Base-by-base conservation (phyloP, 768 basidiomycete genomes). In the Cystofilobasidium ferigula region DNA sequence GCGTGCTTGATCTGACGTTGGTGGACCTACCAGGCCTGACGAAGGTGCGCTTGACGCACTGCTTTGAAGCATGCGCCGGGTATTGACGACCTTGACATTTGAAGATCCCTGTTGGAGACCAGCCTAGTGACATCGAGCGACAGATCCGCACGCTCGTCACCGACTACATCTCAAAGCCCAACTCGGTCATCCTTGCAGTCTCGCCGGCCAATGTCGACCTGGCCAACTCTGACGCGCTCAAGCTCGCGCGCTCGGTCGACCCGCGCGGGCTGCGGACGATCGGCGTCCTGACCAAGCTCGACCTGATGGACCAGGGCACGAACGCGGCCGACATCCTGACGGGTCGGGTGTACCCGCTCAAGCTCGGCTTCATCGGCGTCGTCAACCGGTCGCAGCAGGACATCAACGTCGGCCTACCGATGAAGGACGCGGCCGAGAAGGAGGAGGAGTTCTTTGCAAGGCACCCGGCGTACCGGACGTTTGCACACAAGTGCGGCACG, bases 271-370 rank as follows among this genome's bases (percentile, higher is more conserved):
- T 95, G 35, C 84, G 95, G 35, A 99, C 95, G 16, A 90, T 98
- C 63, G 95, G 95, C 59, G 88, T 99, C 24, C 81, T 99, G 59
- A 94, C 94, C 18, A 99, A 99, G 77, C 83, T 98, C 38, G 95
- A 99, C 78, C 82, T 99, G 54, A 99, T 99, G 95, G 95, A 98
- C 72, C 93, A 93, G 8, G 95, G 95, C 34, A 99, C 95, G 40
- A 97, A 99, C 75, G 95, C 95, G 26, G 79, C 93, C 40, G 94
- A 99, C 76, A 86, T 98, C 70, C 82, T 98, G 42, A 97, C 90
- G 0, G 95, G 95, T 45, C 87, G 94, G 67, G 88, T 97, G 51
- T 99, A 99, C 77, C 95, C 95, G 36, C 83, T 99, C 69, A 98
- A 97, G 76, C 82, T 99, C 14, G 95, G 95, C 53, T 99, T 99